Conservation (phyloP, 331 rosid species). For the Acacia pycnantha region DNA sequence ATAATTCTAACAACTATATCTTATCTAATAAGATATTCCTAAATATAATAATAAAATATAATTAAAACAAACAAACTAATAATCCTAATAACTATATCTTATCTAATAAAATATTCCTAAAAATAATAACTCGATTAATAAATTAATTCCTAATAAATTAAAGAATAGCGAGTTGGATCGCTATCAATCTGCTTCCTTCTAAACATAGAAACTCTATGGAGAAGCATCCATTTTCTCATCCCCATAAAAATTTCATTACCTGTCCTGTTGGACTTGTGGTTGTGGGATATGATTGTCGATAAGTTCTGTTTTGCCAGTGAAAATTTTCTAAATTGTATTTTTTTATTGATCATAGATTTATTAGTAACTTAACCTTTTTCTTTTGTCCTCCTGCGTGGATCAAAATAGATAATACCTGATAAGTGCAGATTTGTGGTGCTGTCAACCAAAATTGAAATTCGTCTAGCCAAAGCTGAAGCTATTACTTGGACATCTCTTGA, state of each 20-base stretch:
- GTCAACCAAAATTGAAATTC: conserved; percentile 85
- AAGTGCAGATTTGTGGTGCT: conserved; percentile 63
- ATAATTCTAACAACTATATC: too few species aligned
- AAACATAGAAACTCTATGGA: neutral
- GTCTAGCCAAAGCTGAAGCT: conserved; percentile 76
- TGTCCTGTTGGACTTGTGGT: neutral
- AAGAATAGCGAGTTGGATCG: too few species aligned
- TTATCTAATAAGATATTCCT: too few species aligned
- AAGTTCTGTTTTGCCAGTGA: neutral
- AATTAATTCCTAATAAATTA: too few species aligned
- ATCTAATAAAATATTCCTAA: too few species aligned
- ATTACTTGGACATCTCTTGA: conserved; percentile 74
- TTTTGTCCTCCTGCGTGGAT: conserved; percentile 31
- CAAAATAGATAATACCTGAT: conserved; percentile 72
- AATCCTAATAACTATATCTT: too few species aligned
- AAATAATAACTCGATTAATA: too few species aligned
- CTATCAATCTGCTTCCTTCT: neutral
- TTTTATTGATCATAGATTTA: conserved; percentile 3
- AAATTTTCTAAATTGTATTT: neutral
- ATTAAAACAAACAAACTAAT: too few species aligned
- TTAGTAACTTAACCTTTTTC: conserved; percentile 7
- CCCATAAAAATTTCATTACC: conserved; percentile 6
- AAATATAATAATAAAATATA: too few species aligned
- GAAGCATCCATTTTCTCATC: neutral
- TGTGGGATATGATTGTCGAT: neutral